Percentiles rank a stretch among this genome's conserved stretches.
Conservation (phyloP, 1,284 basidiomycete species). For the Ganoderma resinaceum region DNA sequence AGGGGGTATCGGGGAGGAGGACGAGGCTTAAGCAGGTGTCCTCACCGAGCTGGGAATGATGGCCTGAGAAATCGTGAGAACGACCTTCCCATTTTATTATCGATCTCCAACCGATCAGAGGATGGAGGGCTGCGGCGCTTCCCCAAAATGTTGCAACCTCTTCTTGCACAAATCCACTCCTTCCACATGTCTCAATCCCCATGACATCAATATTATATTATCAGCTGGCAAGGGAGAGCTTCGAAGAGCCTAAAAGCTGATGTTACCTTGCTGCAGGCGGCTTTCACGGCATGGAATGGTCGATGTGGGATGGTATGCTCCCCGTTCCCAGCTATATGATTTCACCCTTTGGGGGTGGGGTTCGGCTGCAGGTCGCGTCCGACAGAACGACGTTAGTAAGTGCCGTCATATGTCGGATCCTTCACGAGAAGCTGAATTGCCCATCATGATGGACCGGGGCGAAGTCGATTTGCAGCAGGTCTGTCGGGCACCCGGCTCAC, state of each 20-base stretch:
- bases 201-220: neutral
- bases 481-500: neutral
- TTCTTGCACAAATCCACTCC: neutral
- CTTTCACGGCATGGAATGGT: neutral
- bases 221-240: neutral
- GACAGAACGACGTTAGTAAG: neutral
- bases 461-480: neutral
- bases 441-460: too few relatives aligned
- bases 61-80: conserved; percentile 18
- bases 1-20: conserved; percentile 1
- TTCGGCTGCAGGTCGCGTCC: neutral
- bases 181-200: neutral
- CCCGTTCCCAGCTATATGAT: neutral
- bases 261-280: neutral
- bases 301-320: neutral
- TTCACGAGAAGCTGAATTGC: neutral
- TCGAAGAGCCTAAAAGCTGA: neutral
- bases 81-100: conserved; percentile 10
- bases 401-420: neutral
- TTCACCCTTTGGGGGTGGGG: neutral
- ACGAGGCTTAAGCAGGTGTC: neutral
- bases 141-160: neutral
- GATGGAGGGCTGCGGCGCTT: neutral
- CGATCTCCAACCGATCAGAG: conserved; percentile 4
- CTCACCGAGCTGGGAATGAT: neutral